These are phyloP conservation scores for Daphne laureola DNA, from an alignment of 441 rosid species.

Conservation along the genomic window DNA sequence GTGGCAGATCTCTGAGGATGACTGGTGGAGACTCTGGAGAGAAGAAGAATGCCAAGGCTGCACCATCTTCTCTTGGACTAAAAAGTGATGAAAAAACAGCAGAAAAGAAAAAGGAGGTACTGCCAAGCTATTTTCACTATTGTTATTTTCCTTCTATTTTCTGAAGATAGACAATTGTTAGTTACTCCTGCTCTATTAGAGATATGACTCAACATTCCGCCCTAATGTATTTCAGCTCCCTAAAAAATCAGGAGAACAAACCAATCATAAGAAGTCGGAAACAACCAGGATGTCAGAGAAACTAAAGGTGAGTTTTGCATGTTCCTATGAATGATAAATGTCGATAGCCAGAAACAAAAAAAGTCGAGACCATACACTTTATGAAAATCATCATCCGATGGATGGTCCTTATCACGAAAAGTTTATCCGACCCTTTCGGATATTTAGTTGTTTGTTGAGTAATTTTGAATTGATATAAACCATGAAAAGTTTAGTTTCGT, in stretches of 20 bases:
- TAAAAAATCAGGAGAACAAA: constrained; percentile 39
- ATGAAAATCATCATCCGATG: no score
- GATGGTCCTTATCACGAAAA: no score
- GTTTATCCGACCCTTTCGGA: no score
- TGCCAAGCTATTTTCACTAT: no score
- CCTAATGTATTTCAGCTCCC: constrained; percentile 29
- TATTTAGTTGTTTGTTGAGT: no score
- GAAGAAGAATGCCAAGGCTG: constrained; percentile 49
- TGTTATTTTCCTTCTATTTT: neutral
- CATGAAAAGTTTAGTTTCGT: constrained; percentile 1
- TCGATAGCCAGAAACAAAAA: no score
- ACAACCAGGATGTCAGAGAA: constrained; percentile 32
- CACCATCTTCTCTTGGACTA: constrained; percentile 41
- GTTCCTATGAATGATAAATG: no score
- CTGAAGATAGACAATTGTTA: neutral
- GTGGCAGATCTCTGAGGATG: constrained; percentile 40
- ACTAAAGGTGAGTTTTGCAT: constrained; percentile 40
- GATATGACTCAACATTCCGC: constrained; percentile 9
- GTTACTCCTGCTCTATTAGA: constrained; percentile 14
- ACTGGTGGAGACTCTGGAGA: constrained; percentile 20
- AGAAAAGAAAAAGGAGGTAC: constrained; percentile 58
- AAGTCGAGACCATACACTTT: no score
- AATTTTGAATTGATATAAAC: neutral
- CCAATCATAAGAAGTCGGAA: constrained; percentile 36
- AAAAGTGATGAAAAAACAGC: constrained; percentile 31